Evolutionary conservation across 352 stramenopile species (phyloP).

Genomic region (Phytophthora fragariae): DNA sequence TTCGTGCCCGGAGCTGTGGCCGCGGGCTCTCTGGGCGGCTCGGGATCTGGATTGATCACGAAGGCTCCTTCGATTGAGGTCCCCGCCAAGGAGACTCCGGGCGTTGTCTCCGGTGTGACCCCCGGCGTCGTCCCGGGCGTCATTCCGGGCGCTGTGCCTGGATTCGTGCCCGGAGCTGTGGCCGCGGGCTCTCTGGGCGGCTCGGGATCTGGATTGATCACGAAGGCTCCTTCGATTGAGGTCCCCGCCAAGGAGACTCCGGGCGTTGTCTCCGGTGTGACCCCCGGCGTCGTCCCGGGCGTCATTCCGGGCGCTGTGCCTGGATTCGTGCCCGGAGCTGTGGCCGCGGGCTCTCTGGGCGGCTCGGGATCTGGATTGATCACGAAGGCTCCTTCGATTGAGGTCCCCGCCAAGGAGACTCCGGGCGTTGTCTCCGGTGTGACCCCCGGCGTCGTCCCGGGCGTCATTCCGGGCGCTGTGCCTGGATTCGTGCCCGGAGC

Average conservation of each 20-base stretch:
- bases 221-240: conserved; percentile 18
- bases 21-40: conserved; percentile 3
- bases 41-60: not conserved
- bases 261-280: conserved; percentile 18
- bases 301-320: conserved; percentile 12
- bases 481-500: conserved; percentile 15
- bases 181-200: conserved; percentile 7
- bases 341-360: conserved; percentile 6
- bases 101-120: conserved; percentile 18
- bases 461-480: conserved; percentile 11
- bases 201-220: not conserved
- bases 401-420: not conserved
- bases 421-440: conserved; percentile 23
- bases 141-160: conserved; percentile 13
- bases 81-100: conserved; percentile 11
- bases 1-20: conserved; percentile 5
- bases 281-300: conserved; percentile 27
- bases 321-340: conserved; percentile 9
- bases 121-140: conserved; percentile 28
- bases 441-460: conserved; percentile 27
- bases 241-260: conserved; percentile 10
- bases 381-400: conserved; percentile 22
- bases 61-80: conserved; percentile 17
- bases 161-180: conserved; percentile 6
- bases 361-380: not conserved